Percentiles rank a stretch among this genome's conserved stretches.
Evolutionary conservation across 176 grass and related monocot species (phyloP).

Genomic region (Thalia dealbata): DNA sequence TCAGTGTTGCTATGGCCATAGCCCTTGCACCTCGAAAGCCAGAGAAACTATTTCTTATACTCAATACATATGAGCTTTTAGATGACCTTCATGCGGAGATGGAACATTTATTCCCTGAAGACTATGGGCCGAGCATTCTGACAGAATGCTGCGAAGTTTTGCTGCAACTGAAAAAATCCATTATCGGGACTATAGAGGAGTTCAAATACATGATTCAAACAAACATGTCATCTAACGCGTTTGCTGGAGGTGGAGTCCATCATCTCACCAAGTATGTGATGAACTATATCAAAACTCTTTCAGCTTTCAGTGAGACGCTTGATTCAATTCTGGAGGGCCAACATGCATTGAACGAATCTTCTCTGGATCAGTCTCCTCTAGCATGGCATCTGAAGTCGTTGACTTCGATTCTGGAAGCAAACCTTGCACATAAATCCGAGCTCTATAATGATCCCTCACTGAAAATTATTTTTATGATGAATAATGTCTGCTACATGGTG

Average conservation of each 20-base stretch:
- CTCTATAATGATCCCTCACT: conserved; percentile 54
- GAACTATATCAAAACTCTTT: conserved; percentile 81
- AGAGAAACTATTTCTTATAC: conserved; percentile 69
- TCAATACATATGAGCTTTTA: conserved; percentile 74
- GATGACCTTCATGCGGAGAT: conserved; percentile 44
- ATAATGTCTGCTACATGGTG: conserved; percentile 88
- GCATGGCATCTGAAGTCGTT: conserved; percentile 36
- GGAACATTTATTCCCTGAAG: conserved; percentile 49
- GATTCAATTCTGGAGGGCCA: conserved; percentile 54
- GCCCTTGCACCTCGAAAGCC: conserved; percentile 52
- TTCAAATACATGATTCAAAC: conserved; percentile 63
- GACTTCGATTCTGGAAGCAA: conserved; percentile 47
- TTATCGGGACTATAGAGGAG: conserved; percentile 38
- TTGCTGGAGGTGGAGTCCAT: conserved; percentile 52
- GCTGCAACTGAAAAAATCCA: conserved; percentile 51
- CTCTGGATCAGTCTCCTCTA: conserved; percentile 24
- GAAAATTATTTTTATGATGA: conserved; percentile 84
- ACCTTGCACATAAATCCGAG: conserved; percentile 51
- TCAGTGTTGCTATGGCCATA: conserved; percentile 48
- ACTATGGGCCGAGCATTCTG: conserved; percentile 39
- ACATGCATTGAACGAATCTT: conserved; percentile 25
- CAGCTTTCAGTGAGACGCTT: conserved; percentile 61
- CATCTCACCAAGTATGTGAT: conserved; percentile 89
- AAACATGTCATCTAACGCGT: conserved; percentile 44
- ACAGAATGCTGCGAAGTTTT: conserved; percentile 71